phyloP scores from a whole-genome alignment of 345 rosid genomes.

The Rubroshorea leprosula region DNA sequence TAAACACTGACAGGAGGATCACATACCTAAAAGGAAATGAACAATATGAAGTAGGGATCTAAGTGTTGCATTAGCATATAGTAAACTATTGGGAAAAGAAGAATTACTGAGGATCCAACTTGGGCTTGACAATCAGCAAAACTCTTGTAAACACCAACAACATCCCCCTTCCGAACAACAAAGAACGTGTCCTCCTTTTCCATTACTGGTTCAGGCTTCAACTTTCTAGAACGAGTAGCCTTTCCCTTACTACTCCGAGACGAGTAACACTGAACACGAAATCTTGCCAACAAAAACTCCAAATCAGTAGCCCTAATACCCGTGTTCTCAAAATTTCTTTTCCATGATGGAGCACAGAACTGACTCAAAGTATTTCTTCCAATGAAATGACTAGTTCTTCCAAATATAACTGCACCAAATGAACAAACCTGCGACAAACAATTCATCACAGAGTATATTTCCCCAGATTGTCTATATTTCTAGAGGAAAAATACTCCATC shows the following conservation, averaged over 20 bases:
- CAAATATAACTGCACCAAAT: slow-evolving; percentile 36
- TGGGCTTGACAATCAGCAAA: slow-evolving; percentile 74
- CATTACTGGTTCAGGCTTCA: slow-evolving; percentile 22
- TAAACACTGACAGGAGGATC: slow-evolving; percentile 85
- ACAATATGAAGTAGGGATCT: neutral
- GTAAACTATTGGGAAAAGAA: neutral
- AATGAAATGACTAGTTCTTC: slow-evolving; percentile 31
- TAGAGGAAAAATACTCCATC: slow-evolving; percentile 1
- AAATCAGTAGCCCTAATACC: slow-evolving; percentile 23
- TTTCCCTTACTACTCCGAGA: slow-evolving; percentile 26
- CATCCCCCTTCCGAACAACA: slow-evolving; percentile 82
- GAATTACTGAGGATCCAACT: slow-evolving; percentile 71
- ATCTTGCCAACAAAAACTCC: slow-evolving; percentile 21
- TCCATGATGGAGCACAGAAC: slow-evolving; percentile 21
- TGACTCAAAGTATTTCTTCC: slow-evolving; percentile 24
- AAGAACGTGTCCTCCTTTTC: slow-evolving; percentile 61
- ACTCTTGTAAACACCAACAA: slow-evolving; percentile 66
- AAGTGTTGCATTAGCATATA: neutral
- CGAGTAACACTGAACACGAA: slow-evolving; percentile 44
- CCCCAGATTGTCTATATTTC: slow-evolving; percentile 4
- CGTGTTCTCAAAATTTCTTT: slow-evolving; percentile 19
- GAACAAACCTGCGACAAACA: slow-evolving; percentile 51
- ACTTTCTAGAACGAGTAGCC: slow-evolving; percentile 21
- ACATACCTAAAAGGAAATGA: slow-evolving; percentile 37
- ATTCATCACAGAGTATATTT: slow-evolving; percentile 32